Evolutionary conservation across 2,329 filamentous ascomycete species (phyloP), one percentile per base, ranked within the genome.

Genomic region (Colletotrichum sp.): DNA sequence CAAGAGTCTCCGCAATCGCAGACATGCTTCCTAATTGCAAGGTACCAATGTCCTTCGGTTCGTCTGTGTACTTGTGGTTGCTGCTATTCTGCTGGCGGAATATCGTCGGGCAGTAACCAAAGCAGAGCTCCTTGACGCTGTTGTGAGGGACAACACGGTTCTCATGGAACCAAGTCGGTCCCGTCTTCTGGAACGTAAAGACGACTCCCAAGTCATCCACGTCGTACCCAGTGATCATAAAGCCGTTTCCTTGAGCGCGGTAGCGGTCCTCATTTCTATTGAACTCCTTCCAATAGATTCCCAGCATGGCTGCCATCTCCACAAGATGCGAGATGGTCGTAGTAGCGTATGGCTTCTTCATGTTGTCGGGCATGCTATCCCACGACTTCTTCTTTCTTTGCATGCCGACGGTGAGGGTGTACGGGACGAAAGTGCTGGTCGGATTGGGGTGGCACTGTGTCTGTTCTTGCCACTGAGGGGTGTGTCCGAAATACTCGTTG

Each of bases 231-330:
- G 79, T 80, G 2, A 85, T 63, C 34, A 83, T 80, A 70, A 81
- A 84, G 1, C 84, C 84, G 67, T 85, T 85, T 8, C 84, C 84
- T 26, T 85, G 81, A 0, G 83, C 84, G 7, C 81, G 82, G 5
- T 86, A 81, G 18, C 83, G 82, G 78, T 86, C 83, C 5, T 80
- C 77, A 10, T 79, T 81, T 1, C 82, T 80, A 28, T 86, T 83
- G 38, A 87, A 87, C 4, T 82, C 81, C 60, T 82, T 86, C 86
- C 86, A 87, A 68, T 87, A 81, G 7, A 87, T 80, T 6, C 86
- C 84, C 2, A 85, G 72, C 80, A 85, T 82, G 10, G 80, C 82
- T 0, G 82, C 83, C 6, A 85, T 80, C 76, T 85, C 84, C 0
- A 85, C 79, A 1, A 85, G 74, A 64, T 85, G 83, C 9, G 79